Evolutionary conservation across 2,329 filamentous ascomycete species (phyloP), one percentile per base, ranked within the genome.

Genomic region (Neopestalotiopsis clavispora): DNA sequence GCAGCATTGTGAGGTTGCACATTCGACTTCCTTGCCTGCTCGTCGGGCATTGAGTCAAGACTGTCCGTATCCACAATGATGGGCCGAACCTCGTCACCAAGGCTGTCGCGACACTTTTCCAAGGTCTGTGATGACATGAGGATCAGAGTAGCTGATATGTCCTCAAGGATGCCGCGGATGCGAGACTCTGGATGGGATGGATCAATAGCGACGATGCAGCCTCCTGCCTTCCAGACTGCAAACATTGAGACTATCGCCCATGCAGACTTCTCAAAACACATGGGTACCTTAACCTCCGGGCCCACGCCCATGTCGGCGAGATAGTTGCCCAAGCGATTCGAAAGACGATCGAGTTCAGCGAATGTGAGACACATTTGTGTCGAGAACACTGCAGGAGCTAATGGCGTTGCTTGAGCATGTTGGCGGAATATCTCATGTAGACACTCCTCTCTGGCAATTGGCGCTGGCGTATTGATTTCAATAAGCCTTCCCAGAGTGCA

Each of bases 251-350:
- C 64, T 17, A 58, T 58, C 5, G 78, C 74, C 77, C 76, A 81
- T 28, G 70, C 71, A 4, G 78, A 79, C 70, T 80, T 81, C n/a
- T 79, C 76, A 58, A 80, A 80, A 65, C 74, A 77, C 45, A 82
- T 67, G 0, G 79, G 77, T 4, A 82, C 75, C 0, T 79, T 57
- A 1, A 71, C 69, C 38, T 79, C 80, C 0, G 73, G 72, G 0
- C 70, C 68, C 5, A 83, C 71, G 9, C 75, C 73, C 1, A 69
- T 66, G 9, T 71, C 60, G 13, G 72, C 66, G 4, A 78, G 72
- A 23, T 71, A 68, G 4, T 23, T n/a, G 10, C 76, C 75, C 9
- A 78, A 67, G 9, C 69, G 68, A 17, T 66, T 69, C 10, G 76
- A 71, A 6, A 72, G 64, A 23, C 61, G 60, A 57, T 77, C 74